A percentile compares a stretch with the other conserved stretches of the same genome.
phyloP scores from a whole-genome alignment of 2,329 filamentous ascomycete genomes.

The Epichloe festucae region DNA sequence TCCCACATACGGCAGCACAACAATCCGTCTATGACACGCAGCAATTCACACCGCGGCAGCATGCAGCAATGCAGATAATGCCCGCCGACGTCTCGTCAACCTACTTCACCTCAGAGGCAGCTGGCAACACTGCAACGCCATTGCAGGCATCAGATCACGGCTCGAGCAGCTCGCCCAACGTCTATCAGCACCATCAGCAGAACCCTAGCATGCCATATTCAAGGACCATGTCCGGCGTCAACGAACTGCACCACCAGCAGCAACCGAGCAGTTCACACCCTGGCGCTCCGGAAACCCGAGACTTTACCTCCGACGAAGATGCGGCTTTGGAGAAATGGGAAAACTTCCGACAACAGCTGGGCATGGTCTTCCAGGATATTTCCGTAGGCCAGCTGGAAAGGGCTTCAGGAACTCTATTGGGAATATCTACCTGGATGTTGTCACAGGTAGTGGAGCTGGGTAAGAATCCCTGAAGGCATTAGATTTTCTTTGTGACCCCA shows the following conservation, averaged over 20 bases:
- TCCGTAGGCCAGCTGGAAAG: conserved; percentile 36
- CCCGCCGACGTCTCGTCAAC: conserved; percentile 40
- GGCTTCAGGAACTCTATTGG: conserved; percentile 39
- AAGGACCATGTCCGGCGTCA: conserved; percentile 32
- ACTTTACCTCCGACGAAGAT: conserved; percentile 42
- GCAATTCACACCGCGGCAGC: conserved; percentile 63
- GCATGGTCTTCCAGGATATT: conserved; percentile 59
- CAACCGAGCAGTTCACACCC: conserved; percentile 9
- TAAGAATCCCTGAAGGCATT: conserved; percentile 22
- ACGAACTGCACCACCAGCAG: conserved; percentile 26
- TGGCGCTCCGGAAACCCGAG: conserved; percentile 35
- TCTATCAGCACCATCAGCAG: conserved; percentile 55
- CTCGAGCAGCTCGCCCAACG: conserved; percentile 36
- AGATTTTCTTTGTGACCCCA: not conserved
- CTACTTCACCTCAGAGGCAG: conserved; percentile 46
- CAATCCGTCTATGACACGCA: conserved; percentile 62
- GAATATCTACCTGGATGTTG: conserved; percentile 42
- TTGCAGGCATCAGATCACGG: conserved; percentile 37
- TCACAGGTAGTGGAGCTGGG: conserved; percentile 42
- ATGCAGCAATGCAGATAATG: conserved; percentile 64
- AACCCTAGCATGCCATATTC: conserved; percentile 43
- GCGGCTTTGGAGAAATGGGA: conserved; percentile 57
- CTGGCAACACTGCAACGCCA: conserved; percentile 39
- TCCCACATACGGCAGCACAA: conserved; percentile 49
- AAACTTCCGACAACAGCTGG: conserved; percentile 48